Conservation (phyloP, 2,329 filamentous ascomycete genomes). For the Talaromyces sp. region DNA sequence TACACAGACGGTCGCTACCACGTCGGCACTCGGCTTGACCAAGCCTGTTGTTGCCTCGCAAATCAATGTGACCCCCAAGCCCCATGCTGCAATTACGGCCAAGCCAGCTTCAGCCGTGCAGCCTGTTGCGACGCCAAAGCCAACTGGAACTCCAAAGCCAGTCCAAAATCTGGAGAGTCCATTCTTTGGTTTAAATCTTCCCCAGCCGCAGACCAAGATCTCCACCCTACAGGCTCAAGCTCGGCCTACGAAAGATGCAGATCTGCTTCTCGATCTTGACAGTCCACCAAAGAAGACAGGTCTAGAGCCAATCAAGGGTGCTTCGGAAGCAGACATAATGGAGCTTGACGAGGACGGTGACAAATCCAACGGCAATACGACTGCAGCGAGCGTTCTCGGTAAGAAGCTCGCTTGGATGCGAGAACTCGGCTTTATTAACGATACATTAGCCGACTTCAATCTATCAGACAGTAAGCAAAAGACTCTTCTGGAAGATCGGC, state of each 20-base stretch:
- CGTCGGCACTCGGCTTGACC: not conserved
- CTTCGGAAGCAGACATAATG: slow-evolving; percentile 22
- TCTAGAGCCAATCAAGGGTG: slow-evolving; percentile 11
- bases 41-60: not conserved
- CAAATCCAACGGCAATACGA: not conserved
- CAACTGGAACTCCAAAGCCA: not conserved
- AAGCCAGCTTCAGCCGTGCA: not conserved
- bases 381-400: not conserved
- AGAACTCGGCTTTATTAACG: slow-evolving; percentile 24
- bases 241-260: not conserved
- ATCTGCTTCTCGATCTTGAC: slow-evolving; percentile 25
- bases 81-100: not conserved
- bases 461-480: slow-evolving; percentile 15
- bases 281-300: slow-evolving; percentile 12
- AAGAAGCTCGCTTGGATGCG: slow-evolving; percentile 13
- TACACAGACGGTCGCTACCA: not conserved
- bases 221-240: not conserved
- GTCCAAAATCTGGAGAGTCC: slow-evolving; percentile 6
- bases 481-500: slow-evolving; percentile 21
- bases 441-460: slow-evolving; percentile 19
- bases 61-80: not conserved
- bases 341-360: slow-evolving; percentile 19
- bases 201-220: slow-evolving; percentile 20
- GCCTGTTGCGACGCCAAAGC: not conserved
- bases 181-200: slow-evolving; percentile 23